phyloP scores from a whole-genome alignment of 306 rosid species.

The Lathyrus aphaca region DNA sequence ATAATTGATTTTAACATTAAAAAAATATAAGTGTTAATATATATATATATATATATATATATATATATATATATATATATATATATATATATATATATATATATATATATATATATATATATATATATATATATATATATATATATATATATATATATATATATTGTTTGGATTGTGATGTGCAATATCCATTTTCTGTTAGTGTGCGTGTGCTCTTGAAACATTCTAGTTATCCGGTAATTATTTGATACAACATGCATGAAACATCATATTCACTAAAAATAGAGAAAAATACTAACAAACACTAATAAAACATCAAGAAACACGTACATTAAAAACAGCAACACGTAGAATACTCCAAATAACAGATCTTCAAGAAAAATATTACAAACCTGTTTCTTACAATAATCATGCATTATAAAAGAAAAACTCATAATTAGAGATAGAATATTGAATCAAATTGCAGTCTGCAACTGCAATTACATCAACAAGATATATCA shows the following conservation, averaged over 20 bases:
- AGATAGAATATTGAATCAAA: background rate
- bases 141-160: no score
- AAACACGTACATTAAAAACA: background rate
- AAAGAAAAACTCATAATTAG: background rate
- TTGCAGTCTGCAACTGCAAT: background rate
- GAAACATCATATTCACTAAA: background rate
- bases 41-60: no score
- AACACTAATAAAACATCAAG: background rate
- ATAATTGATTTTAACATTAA: no score
- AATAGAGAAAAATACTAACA: background rate
- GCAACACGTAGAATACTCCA: background rate
- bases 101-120: no score
- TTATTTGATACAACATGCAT: background rate
- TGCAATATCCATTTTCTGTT: no score
- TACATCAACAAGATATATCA: background rate
- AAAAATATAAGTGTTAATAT: no score
- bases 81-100: no score
- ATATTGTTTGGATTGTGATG: no score
- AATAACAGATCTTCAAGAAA: background rate
- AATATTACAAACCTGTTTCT: background rate
- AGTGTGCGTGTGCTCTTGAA: no score
- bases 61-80: no score
- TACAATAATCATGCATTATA: background rate
- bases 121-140: no score
- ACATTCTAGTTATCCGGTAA: no score